Evolutionary conservation across 2,329 filamentous ascomycete species (phyloP).

Genomic region (Diaporthe capsici): DNA sequence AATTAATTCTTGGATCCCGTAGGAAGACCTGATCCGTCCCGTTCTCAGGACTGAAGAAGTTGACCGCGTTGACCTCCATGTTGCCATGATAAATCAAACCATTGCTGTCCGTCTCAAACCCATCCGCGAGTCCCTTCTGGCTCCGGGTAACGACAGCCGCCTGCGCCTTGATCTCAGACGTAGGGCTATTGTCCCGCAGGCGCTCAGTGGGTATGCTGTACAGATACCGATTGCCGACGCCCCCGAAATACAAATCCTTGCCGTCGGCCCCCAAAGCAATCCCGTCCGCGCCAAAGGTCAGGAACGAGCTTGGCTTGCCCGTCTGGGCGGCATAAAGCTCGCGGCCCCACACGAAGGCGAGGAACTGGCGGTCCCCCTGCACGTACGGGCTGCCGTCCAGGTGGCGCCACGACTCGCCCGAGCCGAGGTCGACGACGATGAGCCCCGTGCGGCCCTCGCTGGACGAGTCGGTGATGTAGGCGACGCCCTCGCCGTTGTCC

Average conservation of each 20-base stretch:
- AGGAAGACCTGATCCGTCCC: slow-evolving; percentile 59
- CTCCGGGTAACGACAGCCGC: slow-evolving; percentile 57
- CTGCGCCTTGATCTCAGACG: slow-evolving; percentile 59
- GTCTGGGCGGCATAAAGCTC: slow-evolving; percentile 58
- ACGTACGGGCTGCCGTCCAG: slow-evolving; percentile 58
- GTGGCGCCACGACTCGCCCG: slow-evolving; percentile 64
- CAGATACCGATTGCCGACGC: slow-evolving; percentile 59
- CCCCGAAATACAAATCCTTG: slow-evolving; percentile 60
- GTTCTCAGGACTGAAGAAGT: slow-evolving; percentile 56
- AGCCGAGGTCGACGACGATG: slow-evolving; percentile 63
- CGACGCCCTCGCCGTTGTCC: slow-evolving; percentile 59
- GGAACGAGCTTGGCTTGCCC: slow-evolving; percentile 48
- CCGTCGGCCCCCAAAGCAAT: slow-evolving; percentile 65
- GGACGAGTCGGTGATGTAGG: slow-evolving; percentile 67
- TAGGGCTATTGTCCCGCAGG: slow-evolving; percentile 54
- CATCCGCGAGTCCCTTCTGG: slow-evolving; percentile 65
- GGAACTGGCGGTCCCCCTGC: slow-evolving; percentile 58
- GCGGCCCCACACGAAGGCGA: slow-evolving; percentile 63
- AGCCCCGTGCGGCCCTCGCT: slow-evolving; percentile 63
- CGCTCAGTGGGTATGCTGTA: slow-evolving; percentile 56
- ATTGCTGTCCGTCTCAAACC: slow-evolving; percentile 66
- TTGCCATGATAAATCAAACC: slow-evolving; percentile 64
- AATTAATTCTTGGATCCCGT: slow-evolving; percentile 57
- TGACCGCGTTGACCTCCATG: slow-evolving; percentile 63
- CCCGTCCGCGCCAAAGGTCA: slow-evolving; percentile 63